phyloP scores from a whole-genome alignment of 2,329 filamentous ascomycete species.

The Phoma sp. region DNA sequence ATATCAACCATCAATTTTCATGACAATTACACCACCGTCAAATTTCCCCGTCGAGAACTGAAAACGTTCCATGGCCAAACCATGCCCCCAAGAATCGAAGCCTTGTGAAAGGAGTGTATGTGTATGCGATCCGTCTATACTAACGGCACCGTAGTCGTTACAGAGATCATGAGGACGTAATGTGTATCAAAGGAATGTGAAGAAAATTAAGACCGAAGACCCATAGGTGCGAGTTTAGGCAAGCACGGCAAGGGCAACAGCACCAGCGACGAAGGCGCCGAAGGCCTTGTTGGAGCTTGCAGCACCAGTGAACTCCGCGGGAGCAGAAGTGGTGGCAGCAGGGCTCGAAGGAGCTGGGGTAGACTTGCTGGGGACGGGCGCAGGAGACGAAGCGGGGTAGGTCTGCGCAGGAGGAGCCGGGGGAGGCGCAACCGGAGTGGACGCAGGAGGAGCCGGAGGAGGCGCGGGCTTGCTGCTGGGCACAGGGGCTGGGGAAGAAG shows the following conservation, averaged over 20 bases:
- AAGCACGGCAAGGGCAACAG: conserved; percentile 28
- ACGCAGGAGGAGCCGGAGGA: conserved; percentile 3
- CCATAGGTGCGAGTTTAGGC: conserved; percentile 17
- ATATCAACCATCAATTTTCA: neutral
- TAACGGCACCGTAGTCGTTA: conserved; percentile 9
- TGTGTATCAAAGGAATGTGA: conserved; percentile 16
- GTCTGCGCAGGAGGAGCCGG: conserved; percentile 11
- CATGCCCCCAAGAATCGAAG: conserved; percentile 13
- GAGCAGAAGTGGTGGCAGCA: conserved; percentile 16
- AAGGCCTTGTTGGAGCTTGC: conserved; percentile 33
- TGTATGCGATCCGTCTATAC: conserved; percentile 15
- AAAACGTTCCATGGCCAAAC: conserved; percentile 12
- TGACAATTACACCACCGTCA: neutral
- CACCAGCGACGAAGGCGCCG: conserved; percentile 33
- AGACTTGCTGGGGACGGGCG: conserved; percentile 14
- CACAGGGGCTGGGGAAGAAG: neutral
- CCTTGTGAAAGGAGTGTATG: conserved; percentile 12
- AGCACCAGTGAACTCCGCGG: conserved; percentile 33
- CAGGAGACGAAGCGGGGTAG: conserved; percentile 7
- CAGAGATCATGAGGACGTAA: conserved; percentile 6
- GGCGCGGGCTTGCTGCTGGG: neutral
- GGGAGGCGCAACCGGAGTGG: conserved; percentile 6
- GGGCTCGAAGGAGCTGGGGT: conserved; percentile 8
- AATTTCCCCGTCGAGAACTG: conserved; percentile 10
- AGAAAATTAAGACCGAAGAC: neutral